Evolutionary conservation across 768 basidiomycete species (phyloP).

Genomic region (Rhizopogon vulgaris): DNA sequence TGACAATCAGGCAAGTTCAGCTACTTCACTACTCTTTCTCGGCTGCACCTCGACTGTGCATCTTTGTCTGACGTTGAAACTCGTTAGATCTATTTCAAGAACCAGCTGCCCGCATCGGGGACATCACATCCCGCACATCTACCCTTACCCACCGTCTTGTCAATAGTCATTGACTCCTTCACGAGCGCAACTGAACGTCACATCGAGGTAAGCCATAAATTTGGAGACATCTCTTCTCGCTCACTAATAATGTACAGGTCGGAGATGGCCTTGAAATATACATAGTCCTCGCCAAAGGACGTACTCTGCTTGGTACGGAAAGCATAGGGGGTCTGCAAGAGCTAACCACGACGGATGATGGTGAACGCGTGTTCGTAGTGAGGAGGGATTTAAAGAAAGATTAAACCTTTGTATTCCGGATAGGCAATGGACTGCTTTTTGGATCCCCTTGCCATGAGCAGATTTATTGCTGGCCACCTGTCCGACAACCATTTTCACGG

Average conservation of each 20-base stretch:
- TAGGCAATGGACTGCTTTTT: neutral
- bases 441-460: conserved; percentile 1
- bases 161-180: conserved; percentile 92
- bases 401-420: conserved; percentile 27
- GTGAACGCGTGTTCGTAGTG: conserved; percentile 73
- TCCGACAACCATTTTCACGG: neutral
- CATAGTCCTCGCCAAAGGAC: conserved; percentile 70
- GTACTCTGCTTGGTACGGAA: conserved; percentile 53
- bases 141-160: conserved; percentile 71
- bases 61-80: conserved; percentile 14
- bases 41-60: conserved; percentile 29
- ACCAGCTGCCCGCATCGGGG: conserved; percentile 74
- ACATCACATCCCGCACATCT: conserved; percentile 75
- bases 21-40: conserved; percentile 5
- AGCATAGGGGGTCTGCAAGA: conserved; percentile 55
- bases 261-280: conserved; percentile 95
- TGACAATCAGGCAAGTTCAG: conserved; percentile 86
- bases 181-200: conserved; percentile 97
- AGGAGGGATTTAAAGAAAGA: conserved; percentile 82
- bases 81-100: conserved; percentile 93
- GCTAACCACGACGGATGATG: conserved; percentile 51
- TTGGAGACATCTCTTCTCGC: conserved; percentile 3
- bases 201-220: conserved; percentile 66
- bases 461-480: neutral
- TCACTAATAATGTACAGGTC: conserved; percentile 44